Evolutionary conservation across 257 asterid genomes (phyloP).

Genomic region (Echites panduratus): DNA sequence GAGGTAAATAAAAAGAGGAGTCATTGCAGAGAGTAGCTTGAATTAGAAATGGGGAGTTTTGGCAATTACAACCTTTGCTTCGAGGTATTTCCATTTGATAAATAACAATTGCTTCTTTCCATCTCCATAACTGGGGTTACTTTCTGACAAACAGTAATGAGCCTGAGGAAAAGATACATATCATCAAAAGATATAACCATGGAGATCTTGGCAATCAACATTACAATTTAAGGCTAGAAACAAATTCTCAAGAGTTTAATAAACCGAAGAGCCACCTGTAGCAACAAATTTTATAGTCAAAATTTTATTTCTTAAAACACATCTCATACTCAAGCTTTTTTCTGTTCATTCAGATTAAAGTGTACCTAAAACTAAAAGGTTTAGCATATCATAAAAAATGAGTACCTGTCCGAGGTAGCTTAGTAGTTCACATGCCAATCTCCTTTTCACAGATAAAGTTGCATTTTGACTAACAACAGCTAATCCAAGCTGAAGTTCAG

Average conservation of each 20-base stretch:
- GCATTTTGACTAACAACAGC: constrained; percentile 78
- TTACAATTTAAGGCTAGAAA: neutral
- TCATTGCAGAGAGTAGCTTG: neutral
- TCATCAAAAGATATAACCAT: neutral
- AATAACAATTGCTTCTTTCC: constrained; percentile 57
- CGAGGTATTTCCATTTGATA: constrained; percentile 78
- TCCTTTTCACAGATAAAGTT: constrained; percentile 75
- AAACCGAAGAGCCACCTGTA: neutral
- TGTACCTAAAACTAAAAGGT: neutral
- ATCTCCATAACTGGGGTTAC: constrained; percentile 14
- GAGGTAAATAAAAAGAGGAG: neutral
- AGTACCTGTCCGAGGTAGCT: constrained; percentile 61
- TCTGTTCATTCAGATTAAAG: no score
- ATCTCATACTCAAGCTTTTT: no score
- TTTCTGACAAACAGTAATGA: constrained; percentile 45
- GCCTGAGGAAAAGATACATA: constrained; percentile 35
- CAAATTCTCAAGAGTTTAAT: neutral
- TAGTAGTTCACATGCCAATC: constrained; percentile 79
- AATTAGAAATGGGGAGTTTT: neutral
- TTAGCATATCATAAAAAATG: neutral
- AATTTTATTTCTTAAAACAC: no score
- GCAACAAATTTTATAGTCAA: neutral
- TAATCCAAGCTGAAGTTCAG: constrained; percentile 75
- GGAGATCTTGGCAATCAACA: neutral
- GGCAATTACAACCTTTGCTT: constrained; percentile 58